Conservation (phyloP, 139 green algal species). For the Tetraselmis striata region DNA sequence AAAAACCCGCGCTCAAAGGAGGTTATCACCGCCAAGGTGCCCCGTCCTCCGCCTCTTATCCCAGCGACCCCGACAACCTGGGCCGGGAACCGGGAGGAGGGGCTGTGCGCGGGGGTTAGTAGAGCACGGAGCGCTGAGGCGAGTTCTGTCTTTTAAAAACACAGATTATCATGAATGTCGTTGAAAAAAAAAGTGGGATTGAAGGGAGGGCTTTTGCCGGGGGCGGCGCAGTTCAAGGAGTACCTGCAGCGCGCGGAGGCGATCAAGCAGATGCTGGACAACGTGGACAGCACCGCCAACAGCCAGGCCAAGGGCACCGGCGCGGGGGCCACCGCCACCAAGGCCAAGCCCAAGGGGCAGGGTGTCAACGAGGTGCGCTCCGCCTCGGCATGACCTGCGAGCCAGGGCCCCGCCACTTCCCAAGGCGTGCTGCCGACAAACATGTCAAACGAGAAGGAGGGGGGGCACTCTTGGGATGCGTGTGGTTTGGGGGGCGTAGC, state of each 20-base stretch:
- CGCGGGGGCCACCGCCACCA: conserved; percentile 6
- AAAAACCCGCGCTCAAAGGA: conserved; percentile 72
- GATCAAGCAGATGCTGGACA: conserved; percentile 71
- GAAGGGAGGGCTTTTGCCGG: not conserved
- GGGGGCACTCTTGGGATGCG: conserved; percentile 1
- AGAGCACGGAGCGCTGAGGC: not conserved
- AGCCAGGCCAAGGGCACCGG: not conserved
- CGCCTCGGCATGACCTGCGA: too few relatives aligned
- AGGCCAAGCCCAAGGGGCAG: conserved; percentile 8
- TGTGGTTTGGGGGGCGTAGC: conserved; percentile 7
- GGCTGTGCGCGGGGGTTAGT: not conserved
- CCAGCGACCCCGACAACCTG: not conserved
- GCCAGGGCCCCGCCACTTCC: too few relatives aligned
- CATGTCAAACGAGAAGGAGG: too few relatives aligned
- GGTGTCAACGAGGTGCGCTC: conserved; percentile 3
- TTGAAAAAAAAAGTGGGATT: conserved; percentile 44
- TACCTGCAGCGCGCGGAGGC: conserved; percentile 91
- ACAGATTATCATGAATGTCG: conserved; percentile 24
- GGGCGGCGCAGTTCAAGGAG: conserved; percentile 72
- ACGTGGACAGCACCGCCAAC: conserved; percentile 23
- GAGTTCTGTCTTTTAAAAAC: conserved; percentile 43
- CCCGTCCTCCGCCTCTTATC: not conserved
- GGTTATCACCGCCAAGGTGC: conserved; percentile 54
- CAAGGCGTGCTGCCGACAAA: too few relatives aligned
- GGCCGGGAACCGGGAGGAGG: not conserved